Conservation (phyloP, 352 stramenopile genomes). For the Phytophthora hybrid region DNA sequence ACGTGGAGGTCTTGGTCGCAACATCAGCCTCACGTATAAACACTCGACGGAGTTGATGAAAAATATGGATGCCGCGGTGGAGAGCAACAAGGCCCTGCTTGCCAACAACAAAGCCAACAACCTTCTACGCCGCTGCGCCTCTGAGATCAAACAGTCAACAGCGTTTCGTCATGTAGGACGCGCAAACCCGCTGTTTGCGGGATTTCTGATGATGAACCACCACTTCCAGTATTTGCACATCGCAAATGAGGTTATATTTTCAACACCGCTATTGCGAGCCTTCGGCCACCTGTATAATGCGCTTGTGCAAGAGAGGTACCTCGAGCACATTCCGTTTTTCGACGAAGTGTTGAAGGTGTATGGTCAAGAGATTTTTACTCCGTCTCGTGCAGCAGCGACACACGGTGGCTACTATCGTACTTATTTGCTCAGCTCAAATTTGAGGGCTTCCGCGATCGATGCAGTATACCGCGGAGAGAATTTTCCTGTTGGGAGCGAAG, state of each 20-base stretch:
- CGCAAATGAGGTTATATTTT: constrained; percentile 17
- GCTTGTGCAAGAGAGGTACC: constrained; percentile 21
- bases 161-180: constrained; percentile 7
- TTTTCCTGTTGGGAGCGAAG: constrained; percentile 11
- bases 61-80: too few species aligned
- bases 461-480: constrained; percentile 22
- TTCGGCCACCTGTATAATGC: constrained; percentile 41
- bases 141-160: too few species aligned
- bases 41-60: too few species aligned
- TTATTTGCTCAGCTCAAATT: constrained; percentile 29
- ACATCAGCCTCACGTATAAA: too few species aligned
- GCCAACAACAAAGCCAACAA: too few species aligned
- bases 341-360: constrained; percentile 33
- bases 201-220: constrained; percentile 34
- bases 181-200: constrained; percentile 35
- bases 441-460: constrained; percentile 15
- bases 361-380: constrained; percentile 34
- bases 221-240: constrained; percentile 27
- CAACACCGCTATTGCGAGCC: constrained; percentile 25
- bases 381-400: constrained; percentile 25
- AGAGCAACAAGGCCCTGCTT: too few species aligned
- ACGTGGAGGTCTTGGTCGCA: too few species aligned
- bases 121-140: too few species aligned
- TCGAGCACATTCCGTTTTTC: constrained; percentile 31
- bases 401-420: constrained; percentile 28